phyloP scores from a whole-genome alignment of 1,139 yeast genomes.

The Candida sanyaensis region DNA sequence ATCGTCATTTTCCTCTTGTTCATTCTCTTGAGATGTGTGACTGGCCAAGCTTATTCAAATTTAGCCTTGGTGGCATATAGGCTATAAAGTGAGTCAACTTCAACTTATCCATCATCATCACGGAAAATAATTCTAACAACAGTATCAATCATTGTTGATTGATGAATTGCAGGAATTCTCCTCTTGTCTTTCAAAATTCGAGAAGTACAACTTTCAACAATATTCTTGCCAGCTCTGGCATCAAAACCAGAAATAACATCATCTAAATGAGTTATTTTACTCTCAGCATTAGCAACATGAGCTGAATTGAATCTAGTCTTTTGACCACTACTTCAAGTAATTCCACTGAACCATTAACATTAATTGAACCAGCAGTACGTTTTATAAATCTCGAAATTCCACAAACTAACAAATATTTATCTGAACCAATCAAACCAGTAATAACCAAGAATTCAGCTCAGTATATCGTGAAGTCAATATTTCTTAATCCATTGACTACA shows the following conservation, averaged over 20 bases:
- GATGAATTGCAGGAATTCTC: conserved; percentile 50
- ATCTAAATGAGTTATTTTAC: conserved; percentile 43
- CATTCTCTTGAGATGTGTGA: conserved; percentile 20
- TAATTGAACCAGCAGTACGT: conserved; percentile 38
- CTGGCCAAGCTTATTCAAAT: no score
- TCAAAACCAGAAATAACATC: conserved; percentile 53
- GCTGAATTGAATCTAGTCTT: conserved; percentile 50
- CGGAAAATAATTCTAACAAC: conserved; percentile 44
- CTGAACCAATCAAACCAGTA: conserved; percentile 76
- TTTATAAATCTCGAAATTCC: conserved; percentile 60
- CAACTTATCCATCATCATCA: conserved; percentile 46
- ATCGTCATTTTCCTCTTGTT: conserved; percentile 25
- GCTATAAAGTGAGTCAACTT: conserved; percentile 40
- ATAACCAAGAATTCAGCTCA: conserved; percentile 67
- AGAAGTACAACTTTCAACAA: no score
- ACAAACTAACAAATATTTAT: conserved; percentile 63
- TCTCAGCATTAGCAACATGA: conserved; percentile 43
- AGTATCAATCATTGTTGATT: conserved; percentile 41
- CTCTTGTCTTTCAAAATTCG: conserved; percentile 37
- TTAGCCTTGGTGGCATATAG: conserved; percentile 34
- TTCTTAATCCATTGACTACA: conserved; percentile 16
- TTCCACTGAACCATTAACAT: conserved; percentile 46
- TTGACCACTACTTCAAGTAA: conserved; percentile 51
- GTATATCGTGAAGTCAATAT: no score
- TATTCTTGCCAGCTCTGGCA: conserved; percentile 51